phyloP scores from a whole-genome alignment of 1,284 basidiomycete species.

The Puccinia coronata region DNA sequence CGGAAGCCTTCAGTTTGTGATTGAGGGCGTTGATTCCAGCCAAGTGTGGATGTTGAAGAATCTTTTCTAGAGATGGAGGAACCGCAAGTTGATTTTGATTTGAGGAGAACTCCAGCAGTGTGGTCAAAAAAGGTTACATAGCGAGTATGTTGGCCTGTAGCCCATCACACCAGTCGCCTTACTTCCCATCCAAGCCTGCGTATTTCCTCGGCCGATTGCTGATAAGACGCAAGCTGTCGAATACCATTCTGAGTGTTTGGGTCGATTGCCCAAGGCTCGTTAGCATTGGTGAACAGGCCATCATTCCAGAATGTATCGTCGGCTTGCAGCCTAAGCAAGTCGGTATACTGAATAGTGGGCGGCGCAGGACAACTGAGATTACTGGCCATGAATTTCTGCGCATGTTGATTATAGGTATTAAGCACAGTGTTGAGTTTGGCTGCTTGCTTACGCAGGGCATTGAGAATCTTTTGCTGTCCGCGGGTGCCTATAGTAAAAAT shows the following conservation, averaged over 20 bases:
- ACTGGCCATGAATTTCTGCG: neutral
- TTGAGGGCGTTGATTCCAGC: neutral
- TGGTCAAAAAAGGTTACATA: too few relatives aligned
- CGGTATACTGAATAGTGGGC: neutral
- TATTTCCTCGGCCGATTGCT: neutral
- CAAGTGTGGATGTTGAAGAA: neutral
- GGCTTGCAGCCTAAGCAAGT: neutral
- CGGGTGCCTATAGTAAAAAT: neutral
- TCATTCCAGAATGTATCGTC: slow-evolving; percentile 25
- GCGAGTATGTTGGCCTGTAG: neutral
- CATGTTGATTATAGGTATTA: neutral
- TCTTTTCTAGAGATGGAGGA: neutral
- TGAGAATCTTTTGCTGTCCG: neutral
- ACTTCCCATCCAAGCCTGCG: slow-evolving; percentile 11
- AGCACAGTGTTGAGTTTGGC: neutral
- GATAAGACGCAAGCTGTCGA: neutral
- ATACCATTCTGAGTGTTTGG: neutral
- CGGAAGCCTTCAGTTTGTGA: neutral
- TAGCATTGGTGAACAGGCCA: slow-evolving; percentile 15
- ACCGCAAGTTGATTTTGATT: too few relatives aligned
- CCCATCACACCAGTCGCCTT: neutral
- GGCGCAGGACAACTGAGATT: neutral
- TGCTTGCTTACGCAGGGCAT: neutral
- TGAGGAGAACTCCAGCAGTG: too few relatives aligned
- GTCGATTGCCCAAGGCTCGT: slow-evolving; percentile 13